phyloP scores from a whole-genome alignment of 2,329 filamentous ascomycete genomes.

The Penicillium griseofulvum region DNA sequence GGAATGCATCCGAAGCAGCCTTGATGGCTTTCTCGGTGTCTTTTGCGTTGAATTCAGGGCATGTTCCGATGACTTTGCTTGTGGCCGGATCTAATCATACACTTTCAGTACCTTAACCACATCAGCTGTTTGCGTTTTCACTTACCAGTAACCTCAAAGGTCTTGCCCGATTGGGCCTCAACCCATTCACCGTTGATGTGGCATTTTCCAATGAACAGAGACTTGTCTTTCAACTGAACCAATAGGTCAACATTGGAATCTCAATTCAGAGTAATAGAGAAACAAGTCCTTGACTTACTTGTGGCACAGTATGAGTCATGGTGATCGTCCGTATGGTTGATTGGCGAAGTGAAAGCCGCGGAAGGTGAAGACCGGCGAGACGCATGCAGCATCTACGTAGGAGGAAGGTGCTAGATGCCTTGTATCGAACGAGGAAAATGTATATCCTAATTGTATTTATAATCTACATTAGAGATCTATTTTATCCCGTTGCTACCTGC shows the following conservation, averaged over 20 bases:
- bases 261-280: not conserved
- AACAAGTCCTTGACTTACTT: not conserved
- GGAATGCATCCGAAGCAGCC: constrained; percentile 1
- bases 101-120: not conserved
- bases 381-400: not conserved
- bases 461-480: too few relatives aligned
- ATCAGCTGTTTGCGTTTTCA: too few relatives aligned
- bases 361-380: not conserved
- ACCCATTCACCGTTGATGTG: constrained; percentile 5
- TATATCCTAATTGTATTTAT: not conserved
- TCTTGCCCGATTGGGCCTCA: not conserved
- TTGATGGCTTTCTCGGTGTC: constrained; percentile 5
- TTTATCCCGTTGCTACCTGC: too few relatives aligned
- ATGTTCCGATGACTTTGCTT: constrained; percentile 1
- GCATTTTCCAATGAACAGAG: constrained; percentile 1
- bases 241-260: not conserved
- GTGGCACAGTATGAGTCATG: not conserved
- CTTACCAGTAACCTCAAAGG: constrained; percentile 2
- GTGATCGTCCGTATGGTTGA: not conserved
- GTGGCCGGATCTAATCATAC: not conserved
- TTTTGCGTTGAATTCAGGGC: constrained; percentile 4
- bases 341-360: not conserved
- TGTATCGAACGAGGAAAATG: not conserved
- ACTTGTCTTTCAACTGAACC: not conserved
- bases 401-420: not conserved